Conservation (phyloP, 495 filamentous ascomycete species). For the Penicillium daleae region DNA sequence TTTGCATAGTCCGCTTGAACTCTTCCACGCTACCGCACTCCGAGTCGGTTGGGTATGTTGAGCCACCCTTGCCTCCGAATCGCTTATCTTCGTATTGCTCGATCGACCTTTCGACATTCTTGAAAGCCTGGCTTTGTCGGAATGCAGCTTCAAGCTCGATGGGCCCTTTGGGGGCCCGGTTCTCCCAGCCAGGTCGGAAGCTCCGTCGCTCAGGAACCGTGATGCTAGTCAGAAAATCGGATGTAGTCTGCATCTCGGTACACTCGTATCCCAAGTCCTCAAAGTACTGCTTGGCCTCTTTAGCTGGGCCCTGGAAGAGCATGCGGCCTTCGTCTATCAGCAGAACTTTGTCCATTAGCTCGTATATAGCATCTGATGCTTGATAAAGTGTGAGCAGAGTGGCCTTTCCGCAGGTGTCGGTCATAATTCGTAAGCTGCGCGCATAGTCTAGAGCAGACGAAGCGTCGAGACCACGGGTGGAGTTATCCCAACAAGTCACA, state of each 20-base stretch:
- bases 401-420: conserved; percentile 77
- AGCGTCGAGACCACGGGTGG: conserved; percentile 79
- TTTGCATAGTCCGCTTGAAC: conserved; percentile 47
- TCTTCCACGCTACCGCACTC: conserved; percentile 51
- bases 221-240: conserved; percentile 82
- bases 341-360: conserved; percentile 82
- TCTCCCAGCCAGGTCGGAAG: conserved; percentile 65
- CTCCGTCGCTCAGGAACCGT: conserved; percentile 70
- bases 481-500: conserved; percentile 82
- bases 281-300: conserved; percentile 75
- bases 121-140: conserved; percentile 51
- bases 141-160: conserved; percentile 67
- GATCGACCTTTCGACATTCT: conserved; percentile 52
- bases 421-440: conserved; percentile 75
- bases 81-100: conserved; percentile 49
- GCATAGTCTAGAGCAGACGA: conserved; percentile 74
- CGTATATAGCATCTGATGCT: conserved; percentile 81
- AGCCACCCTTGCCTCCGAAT: conserved; percentile 33
- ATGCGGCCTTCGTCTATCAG: conserved; percentile 79
- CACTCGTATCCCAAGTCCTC: conserved; percentile 79
- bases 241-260: conserved; percentile 76
- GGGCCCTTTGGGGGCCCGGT: conserved; percentile 67
- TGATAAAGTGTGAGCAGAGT: conserved; percentile 83
- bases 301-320: conserved; percentile 76
- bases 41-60: conserved; percentile 36